Evolutionary conservation across 2,329 filamentous ascomycete genomes (phyloP), one percentile per base, ranked within the genome.

Genomic region (Graphilbum sp.): DNA sequence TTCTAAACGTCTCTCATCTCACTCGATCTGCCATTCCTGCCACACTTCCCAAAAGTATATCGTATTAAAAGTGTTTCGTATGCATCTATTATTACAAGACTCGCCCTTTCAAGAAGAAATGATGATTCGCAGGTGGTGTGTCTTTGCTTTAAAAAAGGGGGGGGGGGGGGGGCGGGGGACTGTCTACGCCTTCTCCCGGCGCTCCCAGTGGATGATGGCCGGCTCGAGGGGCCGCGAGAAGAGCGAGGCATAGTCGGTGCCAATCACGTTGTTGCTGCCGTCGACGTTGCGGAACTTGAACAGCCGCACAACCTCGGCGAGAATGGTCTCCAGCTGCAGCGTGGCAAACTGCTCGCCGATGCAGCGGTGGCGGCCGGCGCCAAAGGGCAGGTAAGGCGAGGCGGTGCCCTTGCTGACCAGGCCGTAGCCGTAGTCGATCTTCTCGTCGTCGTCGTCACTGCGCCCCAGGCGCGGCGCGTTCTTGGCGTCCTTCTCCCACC

Each of bases 261-360:
- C 78, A 34, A 80, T 69, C 29, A 90, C 67, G 25, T 68, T 69
- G 52, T 73, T 63, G 54, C 69, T 72, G n/a, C 81, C 79, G 49
- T 81, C 75, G 3, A 75, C 56, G 49, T 85, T 92, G 52, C 69
- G 67, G 55, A 94, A 73, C 63, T 84, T 88, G 64, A 94, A 83
- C 38, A 75, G 56, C 36, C 85, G 71, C 31, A 93, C 80, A 46
- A 87, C 62, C 41, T 75, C 76, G 36, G 78, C 84, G 12, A 79
- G 64, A 47, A 96, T 92, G 33, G 84, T 86, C 54, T 87, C 79
- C 45, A 96, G 66, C 62, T 96, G 88, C 41, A 92, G 69, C 55
- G 92, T 93, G 48, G 88, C 88, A 57, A 95, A 96, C 53, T 94
- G 85, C 67, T 96, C 88, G 47, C 88, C 88, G 53, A 96, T 95